Percentiles rank a stretch among this genome's conserved stretches.
These are phyloP conservation scores for Achaetomium macrosporum DNA, from an alignment of 2,329 filamentous ascomycete species.

Conservation along the genomic window DNA sequence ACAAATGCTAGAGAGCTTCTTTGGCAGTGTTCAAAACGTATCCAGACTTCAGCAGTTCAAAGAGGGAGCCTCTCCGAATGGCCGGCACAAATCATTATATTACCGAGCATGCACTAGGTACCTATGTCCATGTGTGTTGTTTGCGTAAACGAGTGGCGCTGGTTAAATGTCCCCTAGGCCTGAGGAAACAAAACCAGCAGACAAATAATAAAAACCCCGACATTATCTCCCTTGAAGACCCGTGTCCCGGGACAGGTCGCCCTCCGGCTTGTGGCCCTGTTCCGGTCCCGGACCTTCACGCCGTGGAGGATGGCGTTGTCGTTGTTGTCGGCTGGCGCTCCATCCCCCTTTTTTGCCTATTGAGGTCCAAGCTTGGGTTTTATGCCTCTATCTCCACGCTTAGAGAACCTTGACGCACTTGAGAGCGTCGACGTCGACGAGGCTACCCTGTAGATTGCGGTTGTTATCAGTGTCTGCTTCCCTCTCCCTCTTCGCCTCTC, in stretches of 20 bases:
- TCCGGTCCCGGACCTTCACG: too few relatives aligned
- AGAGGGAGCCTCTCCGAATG: neutral
- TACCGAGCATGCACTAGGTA: slow-evolving; percentile 6
- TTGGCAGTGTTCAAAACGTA: too few relatives aligned
- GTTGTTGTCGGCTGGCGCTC: neutral
- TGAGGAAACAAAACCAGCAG: slow-evolving; percentile 4
- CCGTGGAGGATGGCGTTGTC: neutral
- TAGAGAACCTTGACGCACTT: slow-evolving; percentile 8
- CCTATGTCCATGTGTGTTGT: neutral
- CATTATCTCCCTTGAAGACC: neutral
- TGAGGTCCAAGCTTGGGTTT: neutral
- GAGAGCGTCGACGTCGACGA: slow-evolving; percentile 10
- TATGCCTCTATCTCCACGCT: neutral
- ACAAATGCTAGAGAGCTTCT: too few relatives aligned
- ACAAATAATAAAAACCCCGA: neutral
- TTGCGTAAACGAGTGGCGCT: slow-evolving; percentile 1
- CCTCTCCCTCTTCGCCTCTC: too few relatives aligned
- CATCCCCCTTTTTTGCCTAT: neutral
- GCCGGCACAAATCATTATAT: slow-evolving; percentile 8
- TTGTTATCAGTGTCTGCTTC: neutral
- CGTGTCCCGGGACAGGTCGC: neutral
- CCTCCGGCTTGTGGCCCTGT: too few relatives aligned
- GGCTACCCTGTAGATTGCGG: neutral
- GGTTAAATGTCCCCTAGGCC: slow-evolving; percentile 3
- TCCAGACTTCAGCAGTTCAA: too few relatives aligned